Evolutionary conservation across 768 basidiomycete genomes (phyloP).

Genomic region (Mycena floridula): DNA sequence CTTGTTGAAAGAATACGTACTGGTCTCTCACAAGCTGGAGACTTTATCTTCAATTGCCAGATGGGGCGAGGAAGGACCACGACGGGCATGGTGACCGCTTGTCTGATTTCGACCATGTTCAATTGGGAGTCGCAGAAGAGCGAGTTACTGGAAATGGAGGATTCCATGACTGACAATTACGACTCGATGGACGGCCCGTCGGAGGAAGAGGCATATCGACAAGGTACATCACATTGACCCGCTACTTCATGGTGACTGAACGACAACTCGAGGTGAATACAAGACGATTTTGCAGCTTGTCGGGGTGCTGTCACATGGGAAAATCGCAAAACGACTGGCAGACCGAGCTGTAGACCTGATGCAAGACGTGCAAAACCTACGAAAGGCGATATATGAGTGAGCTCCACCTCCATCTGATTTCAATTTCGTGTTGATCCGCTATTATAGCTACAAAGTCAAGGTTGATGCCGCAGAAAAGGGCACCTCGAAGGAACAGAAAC

Average conservation of each 20-base stretch:
- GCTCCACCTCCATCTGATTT: no score
- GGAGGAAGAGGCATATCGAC: constrained; percentile 84
- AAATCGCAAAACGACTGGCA: constrained; percentile 84
- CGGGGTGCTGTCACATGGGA: constrained; percentile 86
- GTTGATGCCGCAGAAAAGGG: constrained; percentile 78
- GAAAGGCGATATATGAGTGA: constrained; percentile 93
- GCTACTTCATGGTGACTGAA: neutral
- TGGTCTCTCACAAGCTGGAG: constrained; percentile 53
- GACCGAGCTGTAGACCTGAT: constrained; percentile 87
- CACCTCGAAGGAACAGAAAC: constrained; percentile 67
- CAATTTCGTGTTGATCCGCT: no score
- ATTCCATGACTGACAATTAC: constrained; percentile 33
- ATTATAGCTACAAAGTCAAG: constrained; percentile 81
- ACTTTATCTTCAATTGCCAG: constrained; percentile 95
- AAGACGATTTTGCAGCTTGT: constrained; percentile 95
- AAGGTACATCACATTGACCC: constrained; percentile 47
- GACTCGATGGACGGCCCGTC: constrained; percentile 77
- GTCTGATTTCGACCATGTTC: constrained; percentile 72
- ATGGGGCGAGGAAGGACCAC: constrained; percentile 93
- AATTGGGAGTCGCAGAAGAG: constrained; percentile 47
- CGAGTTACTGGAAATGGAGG: constrained; percentile 29
- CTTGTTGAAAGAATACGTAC: constrained; percentile 69
- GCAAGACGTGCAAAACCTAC: constrained; percentile 95
- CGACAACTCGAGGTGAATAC: constrained; percentile 75
- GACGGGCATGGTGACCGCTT: constrained; percentile 92